Base-by-base conservation (phyloP, 768 basidiomycete species). In the Sporobolomyces roseus region DNA sequence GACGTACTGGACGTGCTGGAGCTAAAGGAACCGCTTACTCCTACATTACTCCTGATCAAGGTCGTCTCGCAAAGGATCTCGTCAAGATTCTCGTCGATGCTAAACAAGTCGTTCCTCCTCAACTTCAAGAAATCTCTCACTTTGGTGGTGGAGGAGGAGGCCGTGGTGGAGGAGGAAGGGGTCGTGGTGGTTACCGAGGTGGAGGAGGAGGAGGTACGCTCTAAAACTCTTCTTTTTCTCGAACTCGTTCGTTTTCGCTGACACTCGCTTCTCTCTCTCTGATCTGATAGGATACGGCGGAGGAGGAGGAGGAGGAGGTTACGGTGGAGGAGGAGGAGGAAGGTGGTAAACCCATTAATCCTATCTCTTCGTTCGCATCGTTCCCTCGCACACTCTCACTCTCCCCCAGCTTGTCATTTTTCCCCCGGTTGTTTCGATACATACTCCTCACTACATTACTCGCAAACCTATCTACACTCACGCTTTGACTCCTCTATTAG, bases 31-130 rank as follows among this genome's bases (percentile, higher is more conserved):
- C 74, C 70, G 68, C 80, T 75, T 60, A 90, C 80, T 94, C 93
- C 10, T 98, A 92, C 83, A 93, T 98, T 81, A 96, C 92, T 52
- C 90, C 93, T 55, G 92, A 97, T 75, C 50, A 61, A 32, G 67
- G 67, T 32, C 35, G 36, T 81, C 86, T 87, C 70, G 93, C 94
- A 29, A 89, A 92, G 46, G 96, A 99, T 76, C 85, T 99, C 14
- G 82, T 97, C 66, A 82, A 79, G 65, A 96, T 98, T 71, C 80
- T 98, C 70, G 82, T 84, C 63, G 93, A 96, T 79, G 90, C 91
- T 27, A 93, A 93, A 77, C 86, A 91, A 19, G 81, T 82, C 53
- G 83, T 97, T 41, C 91, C 93, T 30, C 85, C 91, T 64, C 90
- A 94, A 75, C 82, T 99, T 0, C 88, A 93, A 79, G 90, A 74